Base-by-base conservation (phyloP, 768 basidiomycete genomes). In the Amanita phalloides region DNA sequence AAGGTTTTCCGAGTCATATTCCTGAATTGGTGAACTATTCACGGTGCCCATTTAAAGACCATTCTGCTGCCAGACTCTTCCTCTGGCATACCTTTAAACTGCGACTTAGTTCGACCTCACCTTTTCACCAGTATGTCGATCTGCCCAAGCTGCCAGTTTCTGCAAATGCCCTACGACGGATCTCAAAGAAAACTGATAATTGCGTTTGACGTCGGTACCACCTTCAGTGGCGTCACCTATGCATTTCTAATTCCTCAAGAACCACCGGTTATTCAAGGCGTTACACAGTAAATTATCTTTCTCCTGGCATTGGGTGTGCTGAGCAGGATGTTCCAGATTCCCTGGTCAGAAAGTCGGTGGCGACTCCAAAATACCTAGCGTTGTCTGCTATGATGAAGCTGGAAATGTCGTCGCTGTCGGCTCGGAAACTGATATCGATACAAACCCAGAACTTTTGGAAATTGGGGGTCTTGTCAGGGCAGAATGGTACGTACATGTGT, bases 131-230 rank as follows among this genome's bases (percentile, higher is more conserved):
- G 10, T 14, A 63, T 61, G 61, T 39, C 55, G 20, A 20, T 54
- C 28, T 30, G 28, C 28, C 8, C 28, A 9, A 30, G 28, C 28
- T 30, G 28, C 28, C 7, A 3, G 33, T 59, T 11, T 21, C 48
- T 41, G n/a, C 23, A 71, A 58, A 56, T 62, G 32, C 66, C 68
- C 2, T 75, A 74, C 62, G 56, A 26, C 38, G 77, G 76, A 14
- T 17, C 63, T 11, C 53, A 57, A 32, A 67, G 69, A 35, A 71
- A 69, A 54, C 62, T 78, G 5, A 71, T 77, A 4, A 54, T 79
- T 21, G 75, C 74, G 0, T 73, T 79, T 36, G 78, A 79, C 51
- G 60, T 79, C 3, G 77, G 77, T 5, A 79, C 73, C 1, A 78
- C 74, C 2, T 75, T 62, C 45, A 76, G 75, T 35, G 74, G 74